phyloP scores from a whole-genome alignment of 1,284 basidiomycete genomes.

The Rhodofomes roseus region DNA sequence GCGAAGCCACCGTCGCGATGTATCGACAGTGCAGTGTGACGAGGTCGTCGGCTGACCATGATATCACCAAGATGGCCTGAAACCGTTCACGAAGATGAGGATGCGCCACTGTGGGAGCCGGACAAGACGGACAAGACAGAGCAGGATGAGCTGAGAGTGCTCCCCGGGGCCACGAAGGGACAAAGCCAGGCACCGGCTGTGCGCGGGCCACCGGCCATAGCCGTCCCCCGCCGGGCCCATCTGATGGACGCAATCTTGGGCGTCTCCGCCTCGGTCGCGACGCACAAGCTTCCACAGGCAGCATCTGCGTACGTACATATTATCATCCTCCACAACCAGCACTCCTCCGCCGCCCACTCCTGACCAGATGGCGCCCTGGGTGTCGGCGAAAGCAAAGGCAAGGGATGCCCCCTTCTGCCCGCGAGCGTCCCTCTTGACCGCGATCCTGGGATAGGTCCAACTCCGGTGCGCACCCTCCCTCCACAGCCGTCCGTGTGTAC shows the following conservation, averaged over 20 bases:
- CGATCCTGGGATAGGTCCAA: slow-evolving; percentile 46
- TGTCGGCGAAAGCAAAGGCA: slow-evolving; percentile 70
- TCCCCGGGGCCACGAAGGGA: background rate
- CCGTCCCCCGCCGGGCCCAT: background rate
- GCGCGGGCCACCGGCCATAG: background rate
- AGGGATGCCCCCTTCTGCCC: slow-evolving; percentile 2
- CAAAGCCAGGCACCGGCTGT: background rate
- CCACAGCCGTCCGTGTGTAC: slow-evolving; percentile 9
- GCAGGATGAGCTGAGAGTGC: background rate
- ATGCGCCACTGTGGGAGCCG: too few relatives aligned
- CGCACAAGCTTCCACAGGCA: background rate
- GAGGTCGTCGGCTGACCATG: too few relatives aligned
- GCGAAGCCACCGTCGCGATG: too few relatives aligned
- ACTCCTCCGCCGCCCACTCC: background rate
- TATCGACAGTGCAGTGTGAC: too few relatives aligned
- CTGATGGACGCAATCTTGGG: background rate
- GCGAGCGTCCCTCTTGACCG: background rate
- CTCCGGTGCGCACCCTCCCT: slow-evolving; percentile 45
- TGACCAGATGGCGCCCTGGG: slow-evolving; percentile 67
- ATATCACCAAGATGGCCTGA: too few relatives aligned
- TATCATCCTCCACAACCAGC: background rate
- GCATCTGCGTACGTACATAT: background rate
- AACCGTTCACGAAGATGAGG: too few relatives aligned
- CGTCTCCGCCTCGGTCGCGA: background rate
- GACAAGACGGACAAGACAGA: background rate